Evolutionary conservation across 208 protist genomes (phyloP).

Genomic region (Leishmania amazonensis): DNA sequence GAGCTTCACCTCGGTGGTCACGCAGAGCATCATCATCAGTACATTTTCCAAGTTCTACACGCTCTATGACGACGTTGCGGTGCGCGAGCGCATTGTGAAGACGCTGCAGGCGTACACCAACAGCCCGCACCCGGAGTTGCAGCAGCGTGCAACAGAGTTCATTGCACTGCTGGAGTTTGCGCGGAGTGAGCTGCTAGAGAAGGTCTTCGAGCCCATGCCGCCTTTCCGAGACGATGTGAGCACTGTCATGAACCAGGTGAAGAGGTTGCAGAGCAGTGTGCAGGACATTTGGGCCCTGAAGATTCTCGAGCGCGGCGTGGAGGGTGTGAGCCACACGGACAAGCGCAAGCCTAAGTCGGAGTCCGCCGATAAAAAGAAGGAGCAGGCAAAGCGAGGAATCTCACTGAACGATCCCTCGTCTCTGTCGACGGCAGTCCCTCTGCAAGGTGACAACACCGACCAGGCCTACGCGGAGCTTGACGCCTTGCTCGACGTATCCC

Average conservation of each 20-base stretch:
- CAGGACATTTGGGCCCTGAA: constrained; percentile 52
- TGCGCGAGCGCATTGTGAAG: constrained; percentile 78
- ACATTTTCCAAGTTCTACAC: constrained; percentile 97
- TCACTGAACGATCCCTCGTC: constrained; percentile 88
- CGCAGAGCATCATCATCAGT: constrained; percentile 93
- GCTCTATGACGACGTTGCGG: constrained; percentile 83
- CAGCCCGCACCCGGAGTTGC: constrained; percentile 95
- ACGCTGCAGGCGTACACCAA: constrained; percentile 66
- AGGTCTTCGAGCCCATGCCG: constrained; percentile 78
- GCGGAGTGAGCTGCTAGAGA: constrained; percentile 64
- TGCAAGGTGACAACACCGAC: constrained; percentile 91
- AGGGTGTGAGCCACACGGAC: background rate
- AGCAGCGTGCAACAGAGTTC: constrained; percentile 98
- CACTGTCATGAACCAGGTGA: constrained; percentile 39
- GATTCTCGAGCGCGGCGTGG: constrained; percentile 32
- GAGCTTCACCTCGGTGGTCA: constrained; percentile 49
- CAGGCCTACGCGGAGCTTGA: constrained; percentile 63
- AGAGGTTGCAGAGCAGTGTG: constrained; percentile 28
- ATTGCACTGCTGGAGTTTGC: constrained; percentile 72
- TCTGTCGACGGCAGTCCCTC: constrained; percentile 95
- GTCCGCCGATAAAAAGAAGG: constrained; percentile 31
- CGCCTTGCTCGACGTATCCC: constrained; percentile 68
- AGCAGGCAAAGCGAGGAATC: constrained; percentile 63
- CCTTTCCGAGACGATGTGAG: constrained; percentile 49
- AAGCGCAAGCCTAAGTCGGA: constrained; percentile 14